A percentile compares a stretch with the other conserved stretches of the same genome.
Evolutionary conservation across 495 filamentous ascomycete genomes (phyloP).

Genomic region (Annulohypoxylon maeteangense): DNA sequence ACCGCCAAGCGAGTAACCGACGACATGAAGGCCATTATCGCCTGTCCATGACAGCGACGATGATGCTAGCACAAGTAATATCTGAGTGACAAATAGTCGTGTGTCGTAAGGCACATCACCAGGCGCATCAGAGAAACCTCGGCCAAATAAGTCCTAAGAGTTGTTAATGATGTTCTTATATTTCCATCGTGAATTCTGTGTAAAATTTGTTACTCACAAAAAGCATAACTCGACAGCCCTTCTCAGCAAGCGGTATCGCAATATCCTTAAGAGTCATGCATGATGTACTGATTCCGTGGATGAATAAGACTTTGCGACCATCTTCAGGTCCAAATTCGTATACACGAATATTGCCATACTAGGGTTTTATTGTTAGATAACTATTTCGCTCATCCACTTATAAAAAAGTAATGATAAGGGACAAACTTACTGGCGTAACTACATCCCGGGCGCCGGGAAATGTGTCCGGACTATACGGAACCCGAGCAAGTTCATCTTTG

Average conservation of each 20-base stretch:
- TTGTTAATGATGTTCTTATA: constrained; percentile 5
- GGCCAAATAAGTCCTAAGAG: constrained; percentile 72
- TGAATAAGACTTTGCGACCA: constrained; percentile 79
- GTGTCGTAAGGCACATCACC: constrained; percentile 71
- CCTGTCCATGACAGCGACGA: constrained; percentile 65
- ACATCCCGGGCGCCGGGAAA: constrained; percentile 60
- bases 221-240: constrained; percentile 84
- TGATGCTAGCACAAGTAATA: constrained; percentile 74
- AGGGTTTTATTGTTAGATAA: constrained; percentile 41
- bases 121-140: constrained; percentile 82
- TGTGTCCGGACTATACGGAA: constrained; percentile 52
- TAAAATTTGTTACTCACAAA: constrained; percentile 60
- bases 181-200: background rate
- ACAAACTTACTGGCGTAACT: constrained; percentile 51
- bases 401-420: background rate
- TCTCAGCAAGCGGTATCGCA: constrained; percentile 74
- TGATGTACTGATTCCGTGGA: constrained; percentile 90
- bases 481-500: constrained; percentile 41
- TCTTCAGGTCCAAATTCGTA: constrained; percentile 92
- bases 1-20: constrained; percentile 88
- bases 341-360: constrained; percentile 82
- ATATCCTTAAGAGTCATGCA: constrained; percentile 75
- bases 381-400: background rate
- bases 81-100: constrained; percentile 77
- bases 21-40: constrained; percentile 67